Base-by-base conservation (phyloP, 1,139 yeast species). In the Suhomyces bribrorum region DNA sequence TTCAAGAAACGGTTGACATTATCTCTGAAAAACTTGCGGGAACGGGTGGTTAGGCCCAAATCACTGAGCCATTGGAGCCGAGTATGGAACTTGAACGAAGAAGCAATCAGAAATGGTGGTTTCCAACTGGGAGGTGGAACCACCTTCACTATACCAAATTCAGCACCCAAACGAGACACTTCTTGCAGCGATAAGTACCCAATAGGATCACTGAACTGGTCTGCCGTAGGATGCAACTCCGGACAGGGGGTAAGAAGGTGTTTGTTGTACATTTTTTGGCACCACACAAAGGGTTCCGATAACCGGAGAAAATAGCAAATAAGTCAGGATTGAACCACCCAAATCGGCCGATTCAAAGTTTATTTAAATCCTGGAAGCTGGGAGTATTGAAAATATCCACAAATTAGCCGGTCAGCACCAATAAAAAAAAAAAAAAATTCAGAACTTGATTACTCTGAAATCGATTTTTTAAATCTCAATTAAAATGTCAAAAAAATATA, bases 41-140 rank as follows among this genome's bases (percentile, higher is more conserved):
- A 77, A 45, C 94, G 65, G 36, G 82, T 80, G 7, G 75, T 59
- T 13, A 85, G 57, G 15, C 84, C 83, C 52, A 85, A 64, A 54
- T 83, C 87, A 51, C 79, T 75, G 40, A 85, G 53, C 36, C 70
- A 74, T 54, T 85, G 92, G 16, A 81, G 57, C 40, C 92, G 61
- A 5, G 88, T 83, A 46, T 79, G 82, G 52, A 85, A 84, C 38
- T 61, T 69, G 57, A 85, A 83, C 7, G 63, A 54, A 28, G 67
- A 63, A 34, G 84, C 72, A 13, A 84, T 63, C 44, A 77, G 69
- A 45, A 83, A 72, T 0, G 69, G 64, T 1, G 64, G 66, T 38
- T 62, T 61, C 77, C 86, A 82, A 9, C 54, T 64, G 5, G 47
- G 41, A 0, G 92, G 92, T 2, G 94, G 89, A 1, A 76, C 68